Evolutionary conservation across 1,284 basidiomycete genomes (phyloP).

Genomic region (Anthracocystis walkeri): DNA sequence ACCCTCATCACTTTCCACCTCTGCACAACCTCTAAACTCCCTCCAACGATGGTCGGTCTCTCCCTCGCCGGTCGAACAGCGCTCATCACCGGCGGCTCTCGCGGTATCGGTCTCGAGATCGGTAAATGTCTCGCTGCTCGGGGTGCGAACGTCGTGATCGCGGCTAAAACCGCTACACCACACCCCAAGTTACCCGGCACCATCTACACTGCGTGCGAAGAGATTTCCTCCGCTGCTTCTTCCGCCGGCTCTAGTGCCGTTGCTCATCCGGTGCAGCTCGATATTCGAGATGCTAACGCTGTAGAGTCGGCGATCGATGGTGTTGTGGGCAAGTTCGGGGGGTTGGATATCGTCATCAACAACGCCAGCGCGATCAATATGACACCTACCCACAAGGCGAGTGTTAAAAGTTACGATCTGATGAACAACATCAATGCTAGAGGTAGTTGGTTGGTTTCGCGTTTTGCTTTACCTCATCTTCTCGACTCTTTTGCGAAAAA

Average conservation of each 20-base stretch:
- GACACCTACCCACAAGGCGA: slow-evolving; percentile 45
- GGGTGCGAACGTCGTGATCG: slow-evolving; percentile 63
- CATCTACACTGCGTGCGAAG: slow-evolving; percentile 67
- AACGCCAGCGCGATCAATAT: slow-evolving; percentile 68
- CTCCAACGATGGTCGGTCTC: slow-evolving; percentile 14
- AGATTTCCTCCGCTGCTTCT: slow-evolving; percentile 55
- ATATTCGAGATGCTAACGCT: slow-evolving; percentile 60
- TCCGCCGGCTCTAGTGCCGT: slow-evolving; percentile 17
- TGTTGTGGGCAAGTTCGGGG: slow-evolving; percentile 56
- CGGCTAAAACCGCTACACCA: slow-evolving; percentile 53
- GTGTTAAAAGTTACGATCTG: slow-evolving; percentile 56
- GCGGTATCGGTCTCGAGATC: slow-evolving; percentile 64
- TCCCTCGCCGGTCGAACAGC: slow-evolving; percentile 37
- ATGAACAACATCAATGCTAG: slow-evolving; percentile 64
- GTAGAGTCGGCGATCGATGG: slow-evolving; percentile 59
- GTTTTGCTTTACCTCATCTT: slow-evolving; percentile 65
- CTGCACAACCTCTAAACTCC: no score
- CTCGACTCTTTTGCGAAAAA: slow-evolving; percentile 35
- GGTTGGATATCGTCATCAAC: slow-evolving; percentile 68
- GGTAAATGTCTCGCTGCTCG: slow-evolving; percentile 51
- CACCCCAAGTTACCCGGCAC: slow-evolving; percentile 67
- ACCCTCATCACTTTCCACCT: no score
- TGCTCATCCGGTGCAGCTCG: slow-evolving; percentile 65
- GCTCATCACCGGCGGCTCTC: slow-evolving; percentile 58
- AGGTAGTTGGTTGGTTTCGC: slow-evolving; percentile 63